Evolutionary conservation across 371 early-diverging fungal species (phyloP).

Genomic region (Mortierella sp.): DNA sequence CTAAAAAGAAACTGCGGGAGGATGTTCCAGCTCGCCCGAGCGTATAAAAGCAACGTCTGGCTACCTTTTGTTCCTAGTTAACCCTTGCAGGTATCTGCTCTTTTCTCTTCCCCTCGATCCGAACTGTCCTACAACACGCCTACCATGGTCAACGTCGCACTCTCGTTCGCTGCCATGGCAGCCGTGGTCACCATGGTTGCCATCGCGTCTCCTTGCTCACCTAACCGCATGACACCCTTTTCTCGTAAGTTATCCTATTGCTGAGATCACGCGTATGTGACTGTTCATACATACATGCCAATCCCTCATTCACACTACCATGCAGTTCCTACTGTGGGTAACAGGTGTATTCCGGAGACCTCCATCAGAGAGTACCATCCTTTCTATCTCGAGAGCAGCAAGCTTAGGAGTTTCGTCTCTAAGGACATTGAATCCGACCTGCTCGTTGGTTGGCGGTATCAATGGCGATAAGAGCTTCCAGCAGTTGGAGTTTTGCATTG

Average conservation of each 20-base stretch:
- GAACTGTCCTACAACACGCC: neutral
- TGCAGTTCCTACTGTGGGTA: neutral
- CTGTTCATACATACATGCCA: neutral
- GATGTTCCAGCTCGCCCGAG: too few species aligned
- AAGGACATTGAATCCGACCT: neutral
- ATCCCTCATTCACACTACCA: neutral
- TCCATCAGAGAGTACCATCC: constrained; percentile 26
- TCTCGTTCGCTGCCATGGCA: constrained; percentile 6
- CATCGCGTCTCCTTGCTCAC: neutral
- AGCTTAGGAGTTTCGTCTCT: constrained; percentile 19
- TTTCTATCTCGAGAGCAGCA: constrained; percentile 25
- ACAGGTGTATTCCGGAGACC: constrained; percentile 7
- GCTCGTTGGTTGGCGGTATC: constrained; percentile 27
- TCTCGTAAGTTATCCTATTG: neutral
- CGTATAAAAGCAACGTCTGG: too few species aligned
- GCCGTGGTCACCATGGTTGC: constrained; percentile 7
- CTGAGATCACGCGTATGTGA: neutral
- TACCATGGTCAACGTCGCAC: constrained; percentile 8
- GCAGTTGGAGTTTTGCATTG: constrained; percentile 28
- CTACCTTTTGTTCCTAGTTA: too few species aligned
- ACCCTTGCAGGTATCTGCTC: neutral
- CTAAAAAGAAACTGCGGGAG: too few species aligned
- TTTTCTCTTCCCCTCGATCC: neutral
- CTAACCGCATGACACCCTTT: neutral
- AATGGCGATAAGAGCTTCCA: constrained; percentile 16